Evolutionary conservation across 2,329 filamentous ascomycete genomes (phyloP), one percentile per base, ranked within the genome.

Genomic region (Tolypocladium endophyticum): DNA sequence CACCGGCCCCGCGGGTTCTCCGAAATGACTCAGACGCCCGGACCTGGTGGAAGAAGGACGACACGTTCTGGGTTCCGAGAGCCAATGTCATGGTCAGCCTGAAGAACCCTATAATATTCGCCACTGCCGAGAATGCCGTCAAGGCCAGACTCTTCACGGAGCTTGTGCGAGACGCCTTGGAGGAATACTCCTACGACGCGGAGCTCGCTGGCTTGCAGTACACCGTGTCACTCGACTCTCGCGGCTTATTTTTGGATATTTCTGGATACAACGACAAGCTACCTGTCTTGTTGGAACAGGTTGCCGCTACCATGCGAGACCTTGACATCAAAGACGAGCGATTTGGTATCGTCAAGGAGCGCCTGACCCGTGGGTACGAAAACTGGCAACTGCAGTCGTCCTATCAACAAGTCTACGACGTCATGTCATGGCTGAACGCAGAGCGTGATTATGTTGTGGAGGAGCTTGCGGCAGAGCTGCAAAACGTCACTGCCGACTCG

Each of bases 11-110:
- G 0, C 88, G 87, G 62, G 79, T 99, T 30, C 87, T 99, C 63
- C 87, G 92, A 65, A 92, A 96, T 67, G 93, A 97, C 65, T 81
- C 87, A 7, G 77, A 86, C 39, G 86, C 90, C 0, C 86, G 92
- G 36, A 88, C 90, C 3, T 99, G 94, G 94, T 97, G 87, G 79
- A 99, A 99, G 79, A 97, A 97, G 75, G 94, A 99, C 68, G 94
- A 99, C 67, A 92, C 87, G 0, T 99, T 97, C 74, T 97, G 93
- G 92, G 94, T 97, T 12, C 94, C 94, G 11, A 96, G 96, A 73
- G 94, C 90, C 4, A 94, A 92, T 61, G 78, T 97, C 23, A 84
- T 92, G 64, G 84, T 96, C 64, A 90, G 87, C 65, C 81, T 95
- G 64, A 85, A 87, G 66, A 96, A 87, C 61, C 89, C 92, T 0